phyloP scores from a whole-genome alignment of 2,329 filamentous ascomycete genomes.

The Alternaria conjuncta region DNA sequence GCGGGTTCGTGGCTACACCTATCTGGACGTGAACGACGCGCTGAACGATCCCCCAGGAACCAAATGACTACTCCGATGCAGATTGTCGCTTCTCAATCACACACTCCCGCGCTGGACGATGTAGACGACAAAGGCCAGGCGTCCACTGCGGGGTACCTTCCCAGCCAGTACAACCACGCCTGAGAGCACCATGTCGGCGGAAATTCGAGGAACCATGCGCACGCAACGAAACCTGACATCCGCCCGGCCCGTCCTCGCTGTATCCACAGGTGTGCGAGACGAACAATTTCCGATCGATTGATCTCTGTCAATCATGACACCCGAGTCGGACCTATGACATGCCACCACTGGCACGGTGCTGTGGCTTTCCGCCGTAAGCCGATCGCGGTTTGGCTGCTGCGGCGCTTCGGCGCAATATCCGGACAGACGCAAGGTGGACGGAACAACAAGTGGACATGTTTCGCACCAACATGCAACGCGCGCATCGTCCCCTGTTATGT shows the following conservation, averaged over 20 bases:
- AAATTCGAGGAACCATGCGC: conserved; percentile 2
- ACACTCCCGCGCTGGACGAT: conserved; percentile 24
- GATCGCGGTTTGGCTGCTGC: conserved; percentile 10
- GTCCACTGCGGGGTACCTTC: conserved; percentile 22
- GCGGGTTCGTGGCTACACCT: conserved; percentile 53
- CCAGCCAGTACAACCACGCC: conserved; percentile 29
- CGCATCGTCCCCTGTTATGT: conserved; percentile 21
- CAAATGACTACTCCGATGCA: conserved; percentile 37
- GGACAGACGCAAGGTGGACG: conserved; percentile 12
- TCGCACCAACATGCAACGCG: conserved; percentile 9
- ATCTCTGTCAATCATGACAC: conserved; percentile 3
- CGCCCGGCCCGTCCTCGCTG: conserved; percentile 6
- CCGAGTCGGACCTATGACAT: conserved; percentile 9
- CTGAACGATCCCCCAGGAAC: conserved; percentile 53
- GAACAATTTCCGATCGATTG: conserved; percentile 11
- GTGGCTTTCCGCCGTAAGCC: conserved; percentile 10
- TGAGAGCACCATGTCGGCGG: conserved; percentile 11
- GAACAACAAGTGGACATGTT: conserved; percentile 11
- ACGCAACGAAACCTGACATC: conserved; percentile 7
- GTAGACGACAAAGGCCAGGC: conserved; percentile 22
- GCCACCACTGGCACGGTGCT: conserved; percentile 3
- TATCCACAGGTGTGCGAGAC: conserved; percentile 2
- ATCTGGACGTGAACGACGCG: conserved; percentile 52
- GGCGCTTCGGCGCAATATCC: conserved; percentile 21
- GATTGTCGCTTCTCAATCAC: conserved; percentile 32